Conservation (phyloP, 1,284 basidiomycete genomes). For the Leccinum fuscescens region DNA sequence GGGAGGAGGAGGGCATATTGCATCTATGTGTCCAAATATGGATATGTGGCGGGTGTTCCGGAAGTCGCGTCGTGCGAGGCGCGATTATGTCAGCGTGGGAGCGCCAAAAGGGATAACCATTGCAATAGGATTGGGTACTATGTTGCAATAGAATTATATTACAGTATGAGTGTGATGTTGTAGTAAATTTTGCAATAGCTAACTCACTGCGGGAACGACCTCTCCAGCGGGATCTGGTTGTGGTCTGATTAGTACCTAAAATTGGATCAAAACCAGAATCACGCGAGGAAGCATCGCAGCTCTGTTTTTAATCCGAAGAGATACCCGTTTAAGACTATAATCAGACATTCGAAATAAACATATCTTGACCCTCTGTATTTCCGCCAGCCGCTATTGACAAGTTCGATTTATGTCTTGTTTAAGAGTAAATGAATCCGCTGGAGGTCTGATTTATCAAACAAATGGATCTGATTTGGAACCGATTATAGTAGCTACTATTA, state of each 20-base stretch:
- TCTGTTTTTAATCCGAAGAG: background rate
- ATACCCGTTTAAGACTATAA: background rate
- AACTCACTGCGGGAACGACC: too few species aligned
- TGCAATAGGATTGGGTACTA: too few species aligned
- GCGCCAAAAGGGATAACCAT: too few species aligned
- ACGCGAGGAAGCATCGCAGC: background rate
- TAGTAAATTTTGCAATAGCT: too few species aligned
- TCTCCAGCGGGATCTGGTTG: background rate
- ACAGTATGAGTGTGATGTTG: too few species aligned
- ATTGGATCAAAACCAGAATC: background rate
- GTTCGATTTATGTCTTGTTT: background rate
- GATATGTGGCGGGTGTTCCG: too few species aligned
- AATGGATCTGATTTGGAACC: background rate
- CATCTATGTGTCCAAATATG: too few species aligned
- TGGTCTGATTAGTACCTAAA: background rate
- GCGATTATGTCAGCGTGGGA: too few species aligned
- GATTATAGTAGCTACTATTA: background rate
- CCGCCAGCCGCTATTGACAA: background rate
- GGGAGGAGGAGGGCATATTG: too few species aligned
- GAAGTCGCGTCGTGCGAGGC: too few species aligned
- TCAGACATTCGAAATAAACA: background rate
- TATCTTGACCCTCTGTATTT: background rate
- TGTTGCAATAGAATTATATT: too few species aligned
- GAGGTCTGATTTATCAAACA: background rate
- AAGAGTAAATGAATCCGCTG: background rate